phyloP scores from a whole-genome alignment of 148 eudicot genomes.

The Rhododendron ferrugineum region DNA sequence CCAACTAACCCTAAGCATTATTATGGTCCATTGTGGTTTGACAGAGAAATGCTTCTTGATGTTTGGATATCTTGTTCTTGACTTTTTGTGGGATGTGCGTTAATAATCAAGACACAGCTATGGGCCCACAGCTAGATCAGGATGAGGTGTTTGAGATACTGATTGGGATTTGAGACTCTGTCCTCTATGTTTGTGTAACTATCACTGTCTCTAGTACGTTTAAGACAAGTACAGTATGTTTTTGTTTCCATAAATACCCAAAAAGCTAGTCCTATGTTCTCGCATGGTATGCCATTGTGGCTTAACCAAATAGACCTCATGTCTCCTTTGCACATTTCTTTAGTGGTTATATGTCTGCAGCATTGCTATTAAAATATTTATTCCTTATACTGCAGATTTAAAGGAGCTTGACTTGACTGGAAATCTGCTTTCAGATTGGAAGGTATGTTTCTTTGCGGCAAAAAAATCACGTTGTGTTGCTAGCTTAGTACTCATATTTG shows the following conservation, averaged over 20 bases:
- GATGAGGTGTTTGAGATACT: background rate
- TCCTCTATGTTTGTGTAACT: background rate
- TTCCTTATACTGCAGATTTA: slow-evolving; percentile 47
- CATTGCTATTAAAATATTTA: background rate
- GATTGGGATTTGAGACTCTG: background rate
- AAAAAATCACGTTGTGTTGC: background rate
- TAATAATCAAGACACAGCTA: background rate
- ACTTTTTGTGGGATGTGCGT: background rate
- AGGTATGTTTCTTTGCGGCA: slow-evolving; percentile 35
- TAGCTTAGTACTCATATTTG: background rate
- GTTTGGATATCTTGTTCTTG: background rate
- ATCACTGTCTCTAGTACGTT: background rate
- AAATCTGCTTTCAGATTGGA: slow-evolving; percentile 81
- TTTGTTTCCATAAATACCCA: background rate
- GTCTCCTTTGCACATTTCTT: background rate
- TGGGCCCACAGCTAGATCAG: background rate
- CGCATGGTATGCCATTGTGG: background rate
- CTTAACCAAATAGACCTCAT: background rate
- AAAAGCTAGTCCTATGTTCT: background rate
- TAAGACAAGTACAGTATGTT: background rate
- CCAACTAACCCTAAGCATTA: background rate
- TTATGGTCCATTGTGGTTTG: background rate
- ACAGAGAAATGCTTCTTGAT: background rate
- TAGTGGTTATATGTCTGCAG: background rate
- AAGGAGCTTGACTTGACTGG: slow-evolving; percentile 97